These are phyloP conservation scores for Eucalyptus pauciflora DNA, from an alignment of 345 rosid genomes.

Conservation along the genomic window DNA sequence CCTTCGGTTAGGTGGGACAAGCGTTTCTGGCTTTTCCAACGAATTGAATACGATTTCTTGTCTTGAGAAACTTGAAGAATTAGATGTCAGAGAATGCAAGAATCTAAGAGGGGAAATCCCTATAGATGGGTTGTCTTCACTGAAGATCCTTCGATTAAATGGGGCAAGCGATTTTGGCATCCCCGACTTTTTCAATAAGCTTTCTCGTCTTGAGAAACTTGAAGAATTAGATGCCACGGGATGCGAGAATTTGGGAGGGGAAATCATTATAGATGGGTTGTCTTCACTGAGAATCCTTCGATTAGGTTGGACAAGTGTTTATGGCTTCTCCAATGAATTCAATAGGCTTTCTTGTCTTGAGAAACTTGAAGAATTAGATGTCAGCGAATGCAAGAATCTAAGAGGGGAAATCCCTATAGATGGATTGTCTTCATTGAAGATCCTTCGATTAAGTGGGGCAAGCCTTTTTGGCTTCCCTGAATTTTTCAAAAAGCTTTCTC, in stretches of 20 bases:
- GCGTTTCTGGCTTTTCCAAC: no score
- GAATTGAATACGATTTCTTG: no score
- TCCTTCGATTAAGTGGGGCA: fast-evolving
- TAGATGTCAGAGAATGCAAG: fast-evolving
- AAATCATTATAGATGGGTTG: no score
- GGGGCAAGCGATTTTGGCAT: fast-evolving
- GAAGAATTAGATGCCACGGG: fast-evolving
- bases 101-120: fast-evolving
- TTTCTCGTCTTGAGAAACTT: no score
- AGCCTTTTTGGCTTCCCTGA: fast-evolving
- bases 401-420: fast-evolving
- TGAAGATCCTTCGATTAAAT: fast-evolving
- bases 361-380: no score
- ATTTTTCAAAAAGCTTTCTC: fast-evolving
- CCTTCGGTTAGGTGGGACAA: no score
- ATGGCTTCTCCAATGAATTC: fast-evolving
- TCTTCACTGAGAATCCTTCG: no score
- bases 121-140: no score
- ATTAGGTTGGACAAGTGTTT: fast-evolving
- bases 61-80: no score
- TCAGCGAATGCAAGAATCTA: fast-evolving
- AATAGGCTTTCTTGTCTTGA: no score
- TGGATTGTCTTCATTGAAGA: no score
- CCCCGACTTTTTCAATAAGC: no score
- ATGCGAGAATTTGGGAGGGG: fast-evolving